These are phyloP conservation scores for Eragrostis tef DNA, from an alignment of 202 grass and related monocot genomes.

Conservation along the genomic window DNA sequence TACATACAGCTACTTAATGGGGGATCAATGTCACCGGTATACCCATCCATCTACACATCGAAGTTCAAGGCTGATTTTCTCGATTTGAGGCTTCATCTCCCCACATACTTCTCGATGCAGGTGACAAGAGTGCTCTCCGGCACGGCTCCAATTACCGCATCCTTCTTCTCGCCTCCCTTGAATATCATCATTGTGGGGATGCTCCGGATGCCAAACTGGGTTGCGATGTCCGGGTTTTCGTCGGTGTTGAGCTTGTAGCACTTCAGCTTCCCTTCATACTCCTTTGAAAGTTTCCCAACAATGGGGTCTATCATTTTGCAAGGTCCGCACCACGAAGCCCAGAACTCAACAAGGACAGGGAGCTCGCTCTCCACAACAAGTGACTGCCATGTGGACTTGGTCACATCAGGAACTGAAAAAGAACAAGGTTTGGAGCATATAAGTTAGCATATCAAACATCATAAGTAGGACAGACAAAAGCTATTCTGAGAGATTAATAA, in stretches of 20 bases:
- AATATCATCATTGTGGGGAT: constrained; percentile 90
- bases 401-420: constrained; percentile 77
- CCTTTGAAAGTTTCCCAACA: constrained; percentile 73
- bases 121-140: constrained; percentile 62
- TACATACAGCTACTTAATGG: constrained; percentile 35
- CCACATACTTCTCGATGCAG: constrained; percentile 67
- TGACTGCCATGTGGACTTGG: constrained; percentile 72
- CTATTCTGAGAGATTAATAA: neutral
- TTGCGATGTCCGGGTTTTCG: constrained; percentile 78
- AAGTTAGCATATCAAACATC: constrained; percentile 2
- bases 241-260: constrained; percentile 95
- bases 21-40: constrained; percentile 22
- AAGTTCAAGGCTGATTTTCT: constrained; percentile 11
- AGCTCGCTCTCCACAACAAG: constrained; percentile 68
- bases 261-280: constrained; percentile 87
- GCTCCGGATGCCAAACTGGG: constrained; percentile 71
- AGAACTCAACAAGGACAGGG: constrained; percentile 77
- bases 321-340: constrained; percentile 86
- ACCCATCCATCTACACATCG: constrained; percentile 31
- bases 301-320: constrained; percentile 86
- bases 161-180: constrained; percentile 86
- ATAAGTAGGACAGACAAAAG: constrained; percentile 4
- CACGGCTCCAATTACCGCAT: constrained; percentile 75
- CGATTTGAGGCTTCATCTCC: constrained; percentile 48
- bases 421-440: neutral